Conservation (phyloP, 1,139 yeast species). For the Taiozyma sp. region DNA sequence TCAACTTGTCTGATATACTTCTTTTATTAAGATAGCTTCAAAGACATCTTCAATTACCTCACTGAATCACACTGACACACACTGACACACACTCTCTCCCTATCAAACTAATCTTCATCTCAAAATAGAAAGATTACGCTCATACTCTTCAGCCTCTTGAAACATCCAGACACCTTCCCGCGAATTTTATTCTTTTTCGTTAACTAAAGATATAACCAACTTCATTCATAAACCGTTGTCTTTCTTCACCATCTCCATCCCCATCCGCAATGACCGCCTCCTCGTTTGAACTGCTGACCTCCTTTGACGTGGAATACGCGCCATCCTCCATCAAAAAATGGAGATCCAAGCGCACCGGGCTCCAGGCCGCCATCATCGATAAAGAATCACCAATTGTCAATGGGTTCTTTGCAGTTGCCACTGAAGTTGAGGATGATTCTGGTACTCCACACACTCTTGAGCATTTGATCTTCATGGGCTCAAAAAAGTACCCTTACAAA, state of each 20-base stretch:
- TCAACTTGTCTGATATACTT: no score
- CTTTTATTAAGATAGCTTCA: no score
- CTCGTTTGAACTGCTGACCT: slow-evolving; percentile 39
- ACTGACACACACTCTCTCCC: no score
- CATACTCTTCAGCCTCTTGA: no score
- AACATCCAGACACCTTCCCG: no score
- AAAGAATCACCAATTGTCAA: slow-evolving; percentile 87
- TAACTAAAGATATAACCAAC: neutral
- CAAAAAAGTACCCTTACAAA: slow-evolving; percentile 83
- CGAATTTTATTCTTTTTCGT: no score
- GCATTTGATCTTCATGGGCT: slow-evolving; percentile 94
- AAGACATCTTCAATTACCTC: no score
- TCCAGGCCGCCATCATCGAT: slow-evolving; percentile 71
- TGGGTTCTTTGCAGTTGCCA: slow-evolving; percentile 93
- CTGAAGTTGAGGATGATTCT: slow-evolving; percentile 80
- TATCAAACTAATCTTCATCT: no score
- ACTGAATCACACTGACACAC: no score
- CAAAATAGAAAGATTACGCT: no score
- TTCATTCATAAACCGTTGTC: no score
- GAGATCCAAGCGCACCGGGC: slow-evolving; percentile 74
- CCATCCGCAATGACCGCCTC: neutral
- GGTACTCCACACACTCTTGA: slow-evolving; percentile 97
- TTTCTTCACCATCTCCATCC: neutral
- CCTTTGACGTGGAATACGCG: slow-evolving; percentile 58
- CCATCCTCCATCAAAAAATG: slow-evolving; percentile 66